These are phyloP conservation scores for Malassezia dermatis DNA, from an alignment of 1,284 basidiomycete genomes.

Conservation along the genomic window DNA sequence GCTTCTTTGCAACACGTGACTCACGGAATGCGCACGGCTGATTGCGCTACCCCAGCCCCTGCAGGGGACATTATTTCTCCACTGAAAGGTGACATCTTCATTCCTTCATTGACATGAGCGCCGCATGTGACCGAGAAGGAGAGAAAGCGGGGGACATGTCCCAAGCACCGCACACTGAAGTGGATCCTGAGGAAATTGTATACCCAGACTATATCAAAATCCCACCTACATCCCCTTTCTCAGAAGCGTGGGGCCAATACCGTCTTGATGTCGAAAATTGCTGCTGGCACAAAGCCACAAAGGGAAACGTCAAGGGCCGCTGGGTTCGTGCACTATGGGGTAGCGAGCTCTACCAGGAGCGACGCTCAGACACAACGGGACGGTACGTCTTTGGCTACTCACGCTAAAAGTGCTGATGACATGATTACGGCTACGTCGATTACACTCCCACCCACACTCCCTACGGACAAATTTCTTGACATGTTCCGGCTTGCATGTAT, in stretches of 20 bases:
- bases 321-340: conserved; percentile 13
- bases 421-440: conserved; percentile 9
- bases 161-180: neutral
- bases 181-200: neutral
- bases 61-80: neutral
- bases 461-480: neutral
- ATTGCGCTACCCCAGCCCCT: neutral
- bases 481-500: conserved; percentile 1
- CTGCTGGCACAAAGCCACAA: conserved; percentile 1
- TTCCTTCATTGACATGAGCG: neutral
- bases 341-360: conserved; percentile 16
- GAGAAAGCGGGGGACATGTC: neutral
- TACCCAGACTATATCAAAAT: neutral
- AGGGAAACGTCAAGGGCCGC: neutral
- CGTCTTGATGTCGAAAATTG: neutral
- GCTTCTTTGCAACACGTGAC: neutral
- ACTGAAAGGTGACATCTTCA: neutral
- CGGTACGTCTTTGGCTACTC: neutral
- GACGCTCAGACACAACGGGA: conserved; percentile 2
- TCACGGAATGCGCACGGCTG: neutral
- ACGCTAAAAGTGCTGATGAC: conserved; percentile 7
- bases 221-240: conserved; percentile 6
- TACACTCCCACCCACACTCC: neutral
- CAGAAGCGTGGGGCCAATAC: conserved; percentile 11
- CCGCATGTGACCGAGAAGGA: neutral